Evolutionary conservation across 192 early-diverging fungal species (phyloP).

Genomic region (Lobosporangium transversale): DNA sequence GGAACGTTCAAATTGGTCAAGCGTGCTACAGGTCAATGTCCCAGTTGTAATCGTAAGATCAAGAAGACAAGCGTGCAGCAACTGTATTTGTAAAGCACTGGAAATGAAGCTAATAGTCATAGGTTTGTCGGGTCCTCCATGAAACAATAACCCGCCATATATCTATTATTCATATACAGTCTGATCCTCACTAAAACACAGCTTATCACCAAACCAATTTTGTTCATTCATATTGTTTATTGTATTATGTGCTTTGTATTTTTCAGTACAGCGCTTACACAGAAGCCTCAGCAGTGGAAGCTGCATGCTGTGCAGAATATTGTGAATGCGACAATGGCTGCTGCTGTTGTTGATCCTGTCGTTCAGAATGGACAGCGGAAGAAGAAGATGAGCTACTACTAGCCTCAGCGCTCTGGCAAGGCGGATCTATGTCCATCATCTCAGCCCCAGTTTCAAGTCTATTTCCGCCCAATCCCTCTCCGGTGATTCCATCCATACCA

Average conservation of each 20-base stretch:
- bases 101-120: background rate
- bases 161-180: background rate
- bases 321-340: background rate
- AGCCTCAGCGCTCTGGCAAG: constrained; percentile 3
- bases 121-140: background rate
- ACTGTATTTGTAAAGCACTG: constrained; percentile 23
- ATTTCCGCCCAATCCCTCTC: background rate
- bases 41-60: constrained; percentile 30
- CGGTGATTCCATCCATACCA: background rate
- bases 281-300: background rate
- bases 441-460: background rate
- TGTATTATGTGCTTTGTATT: too few species aligned
- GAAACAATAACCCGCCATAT: background rate
- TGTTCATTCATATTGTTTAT: background rate
- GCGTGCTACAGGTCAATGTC: constrained; percentile 11
- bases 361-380: too few species aligned
- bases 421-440: constrained; percentile 19
- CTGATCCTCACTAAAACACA: too few species aligned
- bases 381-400: background rate
- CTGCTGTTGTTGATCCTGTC: too few species aligned
- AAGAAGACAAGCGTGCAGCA: constrained; percentile 15
- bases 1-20: constrained; percentile 18
- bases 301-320: background rate
- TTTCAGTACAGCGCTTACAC: too few species aligned
- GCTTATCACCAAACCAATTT: background rate